phyloP scores from a whole-genome alignment of 768 basidiomycete species.

The Mycena capillaripes region DNA sequence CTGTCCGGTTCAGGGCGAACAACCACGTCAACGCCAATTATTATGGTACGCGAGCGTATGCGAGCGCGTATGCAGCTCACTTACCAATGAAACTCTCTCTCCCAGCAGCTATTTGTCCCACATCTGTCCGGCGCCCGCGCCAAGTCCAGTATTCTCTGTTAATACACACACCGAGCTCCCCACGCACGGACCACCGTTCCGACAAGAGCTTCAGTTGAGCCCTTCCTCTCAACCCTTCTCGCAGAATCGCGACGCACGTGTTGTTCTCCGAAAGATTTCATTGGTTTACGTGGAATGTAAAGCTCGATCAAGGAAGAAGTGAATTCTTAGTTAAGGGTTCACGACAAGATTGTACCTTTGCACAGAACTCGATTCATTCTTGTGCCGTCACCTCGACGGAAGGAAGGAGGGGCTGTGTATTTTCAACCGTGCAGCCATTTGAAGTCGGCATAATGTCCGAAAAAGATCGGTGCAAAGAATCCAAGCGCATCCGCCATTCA shows the following conservation, averaged over 20 bases:
- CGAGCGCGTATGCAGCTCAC: constrained; percentile 8
- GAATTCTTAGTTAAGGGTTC: no score
- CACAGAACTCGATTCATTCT: constrained; percentile 6
- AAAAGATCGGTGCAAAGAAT: constrained; percentile 2
- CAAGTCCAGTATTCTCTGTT: constrained; percentile 3
- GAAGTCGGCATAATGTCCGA: constrained; percentile 9
- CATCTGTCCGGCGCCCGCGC: constrained; percentile 16
- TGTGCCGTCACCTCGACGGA: constrained; percentile 1
- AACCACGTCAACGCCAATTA: constrained; percentile 17
- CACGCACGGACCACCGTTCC: background rate
- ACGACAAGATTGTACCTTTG: constrained; percentile 13
- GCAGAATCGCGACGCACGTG: constrained; percentile 11
- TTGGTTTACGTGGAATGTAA: constrained; percentile 4
- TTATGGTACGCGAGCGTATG: constrained; percentile 10
- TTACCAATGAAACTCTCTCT: constrained; percentile 15
- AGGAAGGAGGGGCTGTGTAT: background rate
- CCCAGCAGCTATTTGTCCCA: constrained; percentile 18
- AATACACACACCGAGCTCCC: background rate
- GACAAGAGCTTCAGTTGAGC: background rate
- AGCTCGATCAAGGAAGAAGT: constrained; percentile 8
- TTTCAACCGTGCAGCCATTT: constrained; percentile 5
- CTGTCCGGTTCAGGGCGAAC: constrained; percentile 17
- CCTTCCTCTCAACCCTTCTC: constrained; percentile 14
- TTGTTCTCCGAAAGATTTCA: constrained; percentile 10
- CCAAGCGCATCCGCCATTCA: constrained; percentile 11